Conservation (phyloP, 2,329 filamentous ascomycete species). For the Xylariaceae sp. region DNA sequence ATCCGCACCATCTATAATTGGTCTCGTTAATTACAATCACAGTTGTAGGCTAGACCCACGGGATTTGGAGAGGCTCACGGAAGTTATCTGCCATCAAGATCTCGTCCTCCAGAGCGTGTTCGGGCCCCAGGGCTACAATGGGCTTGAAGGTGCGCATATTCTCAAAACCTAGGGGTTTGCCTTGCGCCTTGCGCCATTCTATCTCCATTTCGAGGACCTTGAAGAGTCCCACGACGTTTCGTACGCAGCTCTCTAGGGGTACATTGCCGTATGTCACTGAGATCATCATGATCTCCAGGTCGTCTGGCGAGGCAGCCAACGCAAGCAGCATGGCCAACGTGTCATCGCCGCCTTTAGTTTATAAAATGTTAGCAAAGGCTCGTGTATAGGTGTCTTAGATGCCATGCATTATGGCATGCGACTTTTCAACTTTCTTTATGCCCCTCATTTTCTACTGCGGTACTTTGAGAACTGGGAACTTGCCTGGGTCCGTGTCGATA, state of each 20-base stretch:
- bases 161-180: slow-evolving; percentile 73
- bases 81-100: slow-evolving; percentile 85
- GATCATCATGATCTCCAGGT: slow-evolving; percentile 84
- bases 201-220: slow-evolving; percentile 90
- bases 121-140: slow-evolving; percentile 84
- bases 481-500: slow-evolving; percentile 93
- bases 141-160: slow-evolving; percentile 76
- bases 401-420: neutral
- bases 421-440: neutral
- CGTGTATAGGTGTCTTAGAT: neutral
- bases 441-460: neutral
- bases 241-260: slow-evolving; percentile 82
- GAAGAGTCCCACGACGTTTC: slow-evolving; percentile 89
- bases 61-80: slow-evolving; percentile 64
- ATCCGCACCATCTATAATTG: slow-evolving; percentile 71
- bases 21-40: slow-evolving; percentile 16
- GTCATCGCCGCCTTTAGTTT: slow-evolving; percentile 78
- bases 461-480: slow-evolving; percentile 28
- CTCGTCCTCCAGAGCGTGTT: slow-evolving; percentile 84
- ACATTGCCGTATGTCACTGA: slow-evolving; percentile 96
- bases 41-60: too few species aligned
- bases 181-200: slow-evolving; percentile 77
- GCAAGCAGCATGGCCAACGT: slow-evolving; percentile 87
- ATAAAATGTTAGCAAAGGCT: slow-evolving; percentile 20
- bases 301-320: slow-evolving; percentile 79